Evolutionary conservation across 179 eudicot species (phyloP).

Genomic region (Vitellaria paradoxa): DNA sequence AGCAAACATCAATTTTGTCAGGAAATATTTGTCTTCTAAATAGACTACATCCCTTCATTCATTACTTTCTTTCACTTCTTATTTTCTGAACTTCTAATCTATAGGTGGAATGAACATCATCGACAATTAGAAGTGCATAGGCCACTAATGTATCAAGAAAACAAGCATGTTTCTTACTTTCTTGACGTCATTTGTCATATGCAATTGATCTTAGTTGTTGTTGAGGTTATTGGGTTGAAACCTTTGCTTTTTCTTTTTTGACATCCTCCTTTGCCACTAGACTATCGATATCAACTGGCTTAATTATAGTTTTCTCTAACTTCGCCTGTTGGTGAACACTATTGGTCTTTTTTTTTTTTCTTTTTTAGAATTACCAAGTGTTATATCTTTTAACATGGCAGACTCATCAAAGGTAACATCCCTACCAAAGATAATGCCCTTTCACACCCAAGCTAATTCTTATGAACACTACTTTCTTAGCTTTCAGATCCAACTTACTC

Average conservation of each 20-base stretch:
- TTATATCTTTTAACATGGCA: not conserved
- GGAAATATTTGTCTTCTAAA: not conserved
- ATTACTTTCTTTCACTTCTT: not conserved
- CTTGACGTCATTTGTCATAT: not conserved
- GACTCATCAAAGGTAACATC: constrained; percentile 11
- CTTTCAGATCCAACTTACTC: too few relatives aligned
- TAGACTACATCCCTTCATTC: not conserved
- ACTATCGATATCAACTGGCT: too few relatives aligned
- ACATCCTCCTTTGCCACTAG: too few relatives aligned
- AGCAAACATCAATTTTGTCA: too few relatives aligned
- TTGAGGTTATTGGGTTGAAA: too few relatives aligned
- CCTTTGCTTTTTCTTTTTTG: too few relatives aligned
- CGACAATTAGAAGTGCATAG: not conserved
- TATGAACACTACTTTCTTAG: too few relatives aligned
- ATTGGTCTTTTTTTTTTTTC: not conserved
- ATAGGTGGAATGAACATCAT: not conserved
- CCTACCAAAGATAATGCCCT: not conserved
- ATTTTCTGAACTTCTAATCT: not conserved
- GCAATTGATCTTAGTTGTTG: not conserved
- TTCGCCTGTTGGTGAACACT: not conserved
- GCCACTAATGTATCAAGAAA: not conserved
- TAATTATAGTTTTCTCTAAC: not conserved
- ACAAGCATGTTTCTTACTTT: not conserved
- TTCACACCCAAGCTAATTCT: not conserved
- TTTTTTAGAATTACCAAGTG: not conserved